These are phyloP conservation scores for Ophiostoma perfectum DNA, from an alignment of 2,329 filamentous ascomycete genomes.

Conservation along the genomic window DNA sequence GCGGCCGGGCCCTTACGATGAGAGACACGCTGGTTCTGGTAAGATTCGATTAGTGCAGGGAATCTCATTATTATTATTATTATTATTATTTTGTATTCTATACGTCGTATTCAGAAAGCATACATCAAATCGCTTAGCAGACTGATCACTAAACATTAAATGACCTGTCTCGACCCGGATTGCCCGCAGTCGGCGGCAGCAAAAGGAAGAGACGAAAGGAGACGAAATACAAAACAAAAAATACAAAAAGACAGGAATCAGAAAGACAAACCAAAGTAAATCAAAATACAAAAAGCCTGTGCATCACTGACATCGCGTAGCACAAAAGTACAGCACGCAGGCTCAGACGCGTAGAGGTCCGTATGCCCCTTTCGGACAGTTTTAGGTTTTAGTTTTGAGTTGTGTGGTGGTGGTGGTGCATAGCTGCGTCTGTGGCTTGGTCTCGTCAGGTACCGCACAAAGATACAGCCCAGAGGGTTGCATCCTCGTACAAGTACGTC, in stretches of 20 bases:
- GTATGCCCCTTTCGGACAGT: background rate
- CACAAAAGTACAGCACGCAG: background rate
- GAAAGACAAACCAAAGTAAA: background rate
- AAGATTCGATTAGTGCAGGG: too few relatives aligned
- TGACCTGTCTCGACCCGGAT: too few relatives aligned
- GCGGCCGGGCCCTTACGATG: background rate
- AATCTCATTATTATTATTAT: too few relatives aligned
- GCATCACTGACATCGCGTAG: background rate
- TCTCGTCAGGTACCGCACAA: too few relatives aligned
- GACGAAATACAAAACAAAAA: background rate
- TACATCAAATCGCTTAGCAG: too few relatives aligned
- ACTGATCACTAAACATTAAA: too few relatives aligned
- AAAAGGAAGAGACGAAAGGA: background rate
- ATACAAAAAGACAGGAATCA: background rate
- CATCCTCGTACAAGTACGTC: too few relatives aligned
- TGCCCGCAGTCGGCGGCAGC: too few relatives aligned
- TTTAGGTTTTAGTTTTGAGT: background rate
- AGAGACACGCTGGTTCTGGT: background rate
- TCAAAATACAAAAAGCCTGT: background rate
- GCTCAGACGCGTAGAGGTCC: background rate
- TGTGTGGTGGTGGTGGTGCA: background rate
- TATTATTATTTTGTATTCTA: too few relatives aligned
- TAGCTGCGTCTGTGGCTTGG: background rate
- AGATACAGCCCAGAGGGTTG: too few relatives aligned
- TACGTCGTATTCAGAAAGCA: too few relatives aligned